These are phyloP conservation scores for Ustilago sp. DNA, from an alignment of 1,284 basidiomycete species.

Conservation along the genomic window DNA sequence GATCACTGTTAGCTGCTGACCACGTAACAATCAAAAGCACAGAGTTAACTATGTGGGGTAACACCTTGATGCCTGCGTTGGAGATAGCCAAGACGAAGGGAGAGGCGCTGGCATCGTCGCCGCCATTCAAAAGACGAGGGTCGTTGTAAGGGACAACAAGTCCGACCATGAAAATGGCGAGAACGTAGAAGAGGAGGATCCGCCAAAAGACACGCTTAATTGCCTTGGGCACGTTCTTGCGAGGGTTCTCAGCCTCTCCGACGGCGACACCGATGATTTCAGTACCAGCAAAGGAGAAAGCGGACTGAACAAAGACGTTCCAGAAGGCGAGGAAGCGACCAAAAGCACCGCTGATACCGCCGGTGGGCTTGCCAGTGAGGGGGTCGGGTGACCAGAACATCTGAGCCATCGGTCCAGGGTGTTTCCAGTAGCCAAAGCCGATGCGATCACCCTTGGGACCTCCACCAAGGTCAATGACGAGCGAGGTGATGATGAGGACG, in stretches of 20 bases:
- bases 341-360: constrained; percentile 73
- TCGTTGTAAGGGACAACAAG: constrained; percentile 62
- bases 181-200: constrained; percentile 70
- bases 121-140: constrained; percentile 37
- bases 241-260: constrained; percentile 73
- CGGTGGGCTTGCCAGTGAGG: constrained; percentile 40
- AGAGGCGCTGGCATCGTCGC: constrained; percentile 45
- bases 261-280: constrained; percentile 88
- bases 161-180: constrained; percentile 71
- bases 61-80: constrained; percentile 71
- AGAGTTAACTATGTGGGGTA: constrained; percentile 76
- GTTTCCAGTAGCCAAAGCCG: constrained; percentile 65
- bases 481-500: constrained; percentile 56
- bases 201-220: constrained; percentile 58
- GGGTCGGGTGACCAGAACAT: constrained; percentile 52
- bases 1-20: constrained; percentile 84
- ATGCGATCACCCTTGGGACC: constrained; percentile 48
- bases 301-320: constrained; percentile 73
- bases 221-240: constrained; percentile 60
- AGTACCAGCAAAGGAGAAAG: constrained; percentile 83
- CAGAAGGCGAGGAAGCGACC: constrained; percentile 72
- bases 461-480: constrained; percentile 62
- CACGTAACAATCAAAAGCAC: constrained; percentile 80
- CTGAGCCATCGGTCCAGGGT: constrained; percentile 71
- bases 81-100: constrained; percentile 71